These are phyloP conservation scores for Ceratocystis variospora DNA, from an alignment of 2,329 filamentous ascomycete species.

Conservation along the genomic window DNA sequence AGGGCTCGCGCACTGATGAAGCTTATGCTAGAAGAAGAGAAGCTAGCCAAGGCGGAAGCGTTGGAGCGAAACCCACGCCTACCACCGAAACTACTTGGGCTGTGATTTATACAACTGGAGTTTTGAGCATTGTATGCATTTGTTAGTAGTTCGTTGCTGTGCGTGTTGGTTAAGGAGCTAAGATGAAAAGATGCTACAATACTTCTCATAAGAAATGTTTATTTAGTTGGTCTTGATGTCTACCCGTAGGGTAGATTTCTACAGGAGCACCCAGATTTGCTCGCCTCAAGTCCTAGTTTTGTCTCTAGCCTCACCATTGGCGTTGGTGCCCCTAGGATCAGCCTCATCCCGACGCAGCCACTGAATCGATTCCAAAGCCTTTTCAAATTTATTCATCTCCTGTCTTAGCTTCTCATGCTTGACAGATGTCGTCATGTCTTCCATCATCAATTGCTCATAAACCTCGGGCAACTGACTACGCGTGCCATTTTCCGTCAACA, in stretches of 20 bases:
- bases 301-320: neutral
- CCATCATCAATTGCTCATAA: constrained; percentile 32
- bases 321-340: neutral
- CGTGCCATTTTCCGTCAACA: constrained; percentile 22
- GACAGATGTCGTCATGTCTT: constrained; percentile 32
- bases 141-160: neutral
- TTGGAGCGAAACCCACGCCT: constrained; percentile 14
- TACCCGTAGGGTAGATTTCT: neutral
- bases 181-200: neutral
- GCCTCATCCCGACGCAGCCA: constrained; percentile 29
- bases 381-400: constrained; percentile 35
- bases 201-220: neutral
- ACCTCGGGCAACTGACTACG: neutral
- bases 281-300: neutral
- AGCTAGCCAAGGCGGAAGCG: constrained; percentile 25
- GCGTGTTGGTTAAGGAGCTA: neutral
- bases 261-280: neutral
- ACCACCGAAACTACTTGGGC: constrained; percentile 11
- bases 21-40: constrained; percentile 30
- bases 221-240: neutral
- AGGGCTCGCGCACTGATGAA: constrained; percentile 30
- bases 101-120: constrained; percentile 3
- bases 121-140: neutral
- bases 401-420: constrained; percentile 31
- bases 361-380: constrained; percentile 34